These are phyloP conservation scores for Penicillium odoratum DNA, from an alignment of 495 filamentous ascomycete species.

Conservation along the genomic window DNA sequence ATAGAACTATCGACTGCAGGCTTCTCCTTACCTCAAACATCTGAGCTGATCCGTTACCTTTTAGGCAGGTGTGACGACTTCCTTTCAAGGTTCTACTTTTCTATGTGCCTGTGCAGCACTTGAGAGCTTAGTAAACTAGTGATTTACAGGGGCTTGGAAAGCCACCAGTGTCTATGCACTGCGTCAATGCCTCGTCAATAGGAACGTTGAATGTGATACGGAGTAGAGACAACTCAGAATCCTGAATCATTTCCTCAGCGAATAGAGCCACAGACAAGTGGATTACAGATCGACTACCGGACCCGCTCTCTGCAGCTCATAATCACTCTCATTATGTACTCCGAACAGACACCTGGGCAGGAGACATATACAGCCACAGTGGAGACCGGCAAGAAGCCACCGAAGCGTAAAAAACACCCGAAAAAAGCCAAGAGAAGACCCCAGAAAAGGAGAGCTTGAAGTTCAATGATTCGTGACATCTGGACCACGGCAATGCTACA, in stretches of 20 bases:
- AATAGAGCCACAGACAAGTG: neutral
- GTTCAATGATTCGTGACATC: neutral
- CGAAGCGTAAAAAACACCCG: neutral
- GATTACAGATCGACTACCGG: neutral
- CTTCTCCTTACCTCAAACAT: neutral
- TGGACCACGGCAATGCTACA: too few species aligned
- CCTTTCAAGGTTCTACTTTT: too few species aligned
- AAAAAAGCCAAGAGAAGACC: neutral
- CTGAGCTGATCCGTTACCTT: neutral
- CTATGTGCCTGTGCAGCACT: too few species aligned
- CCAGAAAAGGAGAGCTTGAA: neutral
- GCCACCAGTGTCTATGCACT: neutral
- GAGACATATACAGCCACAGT: neutral
- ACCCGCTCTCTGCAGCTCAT: neutral
- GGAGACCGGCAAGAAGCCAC: neutral
- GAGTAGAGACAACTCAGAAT: too few species aligned
- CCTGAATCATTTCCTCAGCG: neutral
- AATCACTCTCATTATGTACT: neutral
- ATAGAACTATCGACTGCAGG: neutral
- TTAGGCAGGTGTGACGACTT: neutral
- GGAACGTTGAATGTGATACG: too few species aligned
- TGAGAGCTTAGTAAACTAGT: too few species aligned
- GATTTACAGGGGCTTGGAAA: neutral
- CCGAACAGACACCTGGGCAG: neutral
- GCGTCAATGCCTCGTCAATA: neutral